phyloP scores from a whole-genome alignment of 805 yeast genomes.

The Ogataea saltuana region DNA sequence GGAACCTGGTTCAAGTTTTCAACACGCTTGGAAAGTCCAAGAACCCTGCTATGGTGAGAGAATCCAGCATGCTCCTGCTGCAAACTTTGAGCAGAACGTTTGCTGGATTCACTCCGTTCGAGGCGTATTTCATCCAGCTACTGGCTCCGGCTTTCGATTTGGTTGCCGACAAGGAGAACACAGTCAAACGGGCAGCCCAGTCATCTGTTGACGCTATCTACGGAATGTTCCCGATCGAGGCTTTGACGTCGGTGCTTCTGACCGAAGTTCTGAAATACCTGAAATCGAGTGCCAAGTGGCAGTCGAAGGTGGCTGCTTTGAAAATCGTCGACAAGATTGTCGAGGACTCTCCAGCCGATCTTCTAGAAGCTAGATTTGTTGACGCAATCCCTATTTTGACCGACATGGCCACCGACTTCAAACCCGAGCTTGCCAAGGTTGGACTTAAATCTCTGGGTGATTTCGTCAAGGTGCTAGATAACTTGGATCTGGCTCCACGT shows the following conservation, averaged over 20 bases:
- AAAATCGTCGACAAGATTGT: constrained; percentile 70
- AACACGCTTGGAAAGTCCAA: constrained; percentile 72
- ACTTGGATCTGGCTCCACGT: constrained; percentile 87
- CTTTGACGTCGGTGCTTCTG: constrained; percentile 69
- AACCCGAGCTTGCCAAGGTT: constrained; percentile 89
- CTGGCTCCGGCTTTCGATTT: constrained; percentile 67
- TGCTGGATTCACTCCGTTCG: constrained; percentile 70
- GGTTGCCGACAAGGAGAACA: constrained; percentile 82
- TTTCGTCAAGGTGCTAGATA: constrained; percentile 83
- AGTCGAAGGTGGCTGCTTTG: constrained; percentile 80
- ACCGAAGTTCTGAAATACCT: constrained; percentile 63
- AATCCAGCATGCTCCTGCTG: constrained; percentile 66
- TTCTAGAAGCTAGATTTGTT: constrained; percentile 78
- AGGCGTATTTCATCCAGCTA: constrained; percentile 68
- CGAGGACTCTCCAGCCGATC: constrained; percentile 80
- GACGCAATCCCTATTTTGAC: constrained; percentile 81
- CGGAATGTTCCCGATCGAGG: constrained; percentile 73
- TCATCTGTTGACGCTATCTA: constrained; percentile 69
- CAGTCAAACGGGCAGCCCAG: constrained; percentile 85
- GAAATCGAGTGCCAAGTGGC: constrained; percentile 89
- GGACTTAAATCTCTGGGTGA: constrained; percentile 71
- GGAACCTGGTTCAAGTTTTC: constrained; percentile 65
- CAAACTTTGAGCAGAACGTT: constrained; percentile 56
- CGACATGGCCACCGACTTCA: constrained; percentile 90
- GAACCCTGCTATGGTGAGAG: constrained; percentile 72